Evolutionary conservation across 805 yeast species (phyloP), one percentile per base, ranked within the genome.

Genomic region (Candida palmyrensis): DNA sequence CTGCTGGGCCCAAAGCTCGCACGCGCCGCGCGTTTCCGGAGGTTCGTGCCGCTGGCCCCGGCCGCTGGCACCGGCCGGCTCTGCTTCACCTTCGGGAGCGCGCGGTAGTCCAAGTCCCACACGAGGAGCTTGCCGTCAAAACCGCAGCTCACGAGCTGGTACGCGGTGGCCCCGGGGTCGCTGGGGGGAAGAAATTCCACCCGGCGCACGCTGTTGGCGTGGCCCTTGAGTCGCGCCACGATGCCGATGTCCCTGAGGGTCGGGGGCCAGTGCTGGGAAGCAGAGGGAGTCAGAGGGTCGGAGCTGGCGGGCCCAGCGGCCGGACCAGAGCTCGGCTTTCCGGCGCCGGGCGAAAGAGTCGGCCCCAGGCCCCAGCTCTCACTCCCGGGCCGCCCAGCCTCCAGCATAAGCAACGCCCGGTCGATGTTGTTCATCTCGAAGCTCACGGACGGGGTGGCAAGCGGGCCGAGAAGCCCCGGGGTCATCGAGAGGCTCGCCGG

Each of bases 21-120:
- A 21, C 23, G 23, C 10, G 23, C 23, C 9, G 11, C 9, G 11
- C 10, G 11, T 21, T 21, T 21, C 23, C 11, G 9, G 9, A 9
- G 23, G 11, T 9, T 21, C 9, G 23, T 21, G 11, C 11, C 10
- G 23, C 10, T 21, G 11, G 11, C 23, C 9, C 23, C 23, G 11
- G 23, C 11, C 23, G 11, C n/a, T 12, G 23, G 13, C 23, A 21
- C n/a, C n/a, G 23, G 13, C 14, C 25, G 33, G 18, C 16, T 6
- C 24, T 44, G 46, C 30, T 62, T 63, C 5, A 61, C 49, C 32
- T 57, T 55, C 4, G 68, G 64, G 17, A 66, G 48, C 3, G 68
- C 66, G 36, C 59, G 61, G 38, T 58, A 58, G 38, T 66, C 68
- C 45, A 66, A 63, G 34, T 66, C 71, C 71, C 71, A 66, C 11